Evolutionary conservation across 768 basidiomycete genomes (phyloP).

Genomic region (Kwoniella dejecticola): DNA sequence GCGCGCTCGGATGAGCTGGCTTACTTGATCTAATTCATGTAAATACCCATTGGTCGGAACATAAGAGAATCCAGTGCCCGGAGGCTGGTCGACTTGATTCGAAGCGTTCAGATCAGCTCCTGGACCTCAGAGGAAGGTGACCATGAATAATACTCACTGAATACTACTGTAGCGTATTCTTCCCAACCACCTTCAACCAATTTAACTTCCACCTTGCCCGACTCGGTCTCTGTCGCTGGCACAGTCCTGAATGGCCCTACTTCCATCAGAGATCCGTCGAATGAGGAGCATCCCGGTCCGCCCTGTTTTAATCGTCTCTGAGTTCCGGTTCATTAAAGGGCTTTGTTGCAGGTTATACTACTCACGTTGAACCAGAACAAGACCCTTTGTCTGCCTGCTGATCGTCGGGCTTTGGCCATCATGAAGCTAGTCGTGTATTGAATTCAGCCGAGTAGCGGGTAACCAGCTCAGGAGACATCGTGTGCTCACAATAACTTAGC

Average conservation of each 20-base stretch:
- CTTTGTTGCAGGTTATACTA: too few species aligned
- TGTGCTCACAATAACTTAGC: slow-evolving; percentile 54
- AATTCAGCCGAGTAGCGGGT: background rate
- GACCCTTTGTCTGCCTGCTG: slow-evolving; percentile 84
- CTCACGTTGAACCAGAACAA: slow-evolving; percentile 97
- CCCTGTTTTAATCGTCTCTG: slow-evolving; percentile 61
- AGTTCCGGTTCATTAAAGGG: background rate
- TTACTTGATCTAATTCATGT: slow-evolving; percentile 71
- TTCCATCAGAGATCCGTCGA: slow-evolving; percentile 98
- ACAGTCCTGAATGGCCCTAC: slow-evolving; percentile 80
- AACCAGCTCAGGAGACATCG: background rate
- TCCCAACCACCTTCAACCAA: slow-evolving; percentile 90
- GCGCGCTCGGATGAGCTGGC: background rate
- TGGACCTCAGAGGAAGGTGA: background rate
- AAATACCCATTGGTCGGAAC: slow-evolving; percentile 82
- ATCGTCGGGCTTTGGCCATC: slow-evolving; percentile 79
- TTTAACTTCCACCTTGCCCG: slow-evolving; percentile 68
- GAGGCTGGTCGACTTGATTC: slow-evolving; percentile 89
- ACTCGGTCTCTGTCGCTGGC: slow-evolving; percentile 54
- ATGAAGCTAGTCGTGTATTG: slow-evolving; percentile 68
- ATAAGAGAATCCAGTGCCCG: slow-evolving; percentile 92
- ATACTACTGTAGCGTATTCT: slow-evolving; percentile 92
- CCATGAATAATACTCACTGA: slow-evolving; percentile 62
- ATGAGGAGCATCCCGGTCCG: slow-evolving; percentile 95
- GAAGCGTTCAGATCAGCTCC: background rate